A percentile compares a stretch with the other conserved stretches of the same genome.
phyloP scores from a whole-genome alignment of 1,139 yeast genomes.

The Taphrina deformans region DNA sequence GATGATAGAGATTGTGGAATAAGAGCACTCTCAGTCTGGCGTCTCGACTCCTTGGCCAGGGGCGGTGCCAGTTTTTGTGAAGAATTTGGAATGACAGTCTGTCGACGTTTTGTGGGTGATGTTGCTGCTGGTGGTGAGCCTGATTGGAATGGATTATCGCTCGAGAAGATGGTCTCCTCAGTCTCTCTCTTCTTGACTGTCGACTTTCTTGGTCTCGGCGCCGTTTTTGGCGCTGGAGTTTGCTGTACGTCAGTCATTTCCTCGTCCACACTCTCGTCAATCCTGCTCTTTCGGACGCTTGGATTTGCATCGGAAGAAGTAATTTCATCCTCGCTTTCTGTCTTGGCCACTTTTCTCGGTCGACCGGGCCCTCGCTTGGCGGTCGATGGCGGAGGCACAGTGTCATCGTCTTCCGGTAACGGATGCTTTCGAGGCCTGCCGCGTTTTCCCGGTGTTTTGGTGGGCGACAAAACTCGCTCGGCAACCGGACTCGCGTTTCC shows the following conservation, averaged over 20 bases:
- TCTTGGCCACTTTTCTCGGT: conserved; percentile 26
- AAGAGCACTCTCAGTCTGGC: conserved; percentile 11
- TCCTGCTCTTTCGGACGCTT: background rate
- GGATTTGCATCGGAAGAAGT: background rate
- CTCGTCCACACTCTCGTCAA: background rate
- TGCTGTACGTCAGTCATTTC: background rate
- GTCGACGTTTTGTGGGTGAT: conserved; percentile 18
- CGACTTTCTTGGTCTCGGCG: conserved; percentile 4
- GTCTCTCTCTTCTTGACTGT: conserved; percentile 16
- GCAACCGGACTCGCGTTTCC: conserved; percentile 3
- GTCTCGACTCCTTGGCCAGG: conserved; percentile 6
- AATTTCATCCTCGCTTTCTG: conserved; percentile 13
- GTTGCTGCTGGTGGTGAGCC: conserved; percentile 12
- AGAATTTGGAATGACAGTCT: conserved; percentile 8
- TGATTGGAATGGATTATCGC: conserved; percentile 32
- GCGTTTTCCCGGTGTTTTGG: conserved; percentile 22
- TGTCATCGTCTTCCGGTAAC: background rate
- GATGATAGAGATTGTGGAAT: conserved; percentile 13
- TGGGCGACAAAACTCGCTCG: background rate
- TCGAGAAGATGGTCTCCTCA: conserved; percentile 21
- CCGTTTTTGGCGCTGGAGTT: conserved; percentile 13
- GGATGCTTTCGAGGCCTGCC: conserved; percentile 12
- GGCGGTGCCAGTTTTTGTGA: conserved; percentile 27
- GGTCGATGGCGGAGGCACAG: conserved; percentile 10
- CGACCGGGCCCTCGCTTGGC: conserved; percentile 9